Percentiles rank a stretch among this genome's conserved stretches.
These are phyloP conservation scores for Tetracentron sinense DNA, from an alignment of 164 flowering plant genomes.

Conservation along the genomic window DNA sequence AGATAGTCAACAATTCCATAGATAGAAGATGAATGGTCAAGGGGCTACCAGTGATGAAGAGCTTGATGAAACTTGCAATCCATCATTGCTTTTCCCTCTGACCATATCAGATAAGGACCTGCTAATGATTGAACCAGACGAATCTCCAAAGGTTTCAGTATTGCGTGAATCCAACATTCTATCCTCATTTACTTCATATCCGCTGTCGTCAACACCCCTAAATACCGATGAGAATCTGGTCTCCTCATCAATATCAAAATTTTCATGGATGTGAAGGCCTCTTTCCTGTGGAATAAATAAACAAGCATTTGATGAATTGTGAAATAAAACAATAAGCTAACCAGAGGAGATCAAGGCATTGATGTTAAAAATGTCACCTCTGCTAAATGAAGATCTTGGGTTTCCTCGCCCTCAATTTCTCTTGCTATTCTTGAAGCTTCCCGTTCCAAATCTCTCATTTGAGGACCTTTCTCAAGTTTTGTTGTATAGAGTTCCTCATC, in stretches of 20 bases:
- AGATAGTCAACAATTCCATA: not conserved
- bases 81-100: slow-evolving; percentile 41
- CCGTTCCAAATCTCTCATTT: slow-evolving; percentile 67
- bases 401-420: slow-evolving; percentile 96
- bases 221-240: slow-evolving; percentile 77
- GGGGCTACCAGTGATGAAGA: slow-evolving; percentile 44
- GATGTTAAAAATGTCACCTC: slow-evolving; percentile 49
- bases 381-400: slow-evolving; percentile 86
- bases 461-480: slow-evolving; percentile 92
- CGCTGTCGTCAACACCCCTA: slow-evolving; percentile 58
- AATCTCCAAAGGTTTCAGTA: slow-evolving; percentile 70
- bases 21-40: slow-evolving; percentile 4
- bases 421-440: slow-evolving; percentile 86
- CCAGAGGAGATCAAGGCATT: not conserved
- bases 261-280: slow-evolving; percentile 50
- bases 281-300: slow-evolving; percentile 59
- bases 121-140: slow-evolving; percentile 29
- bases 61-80: slow-evolving; percentile 37
- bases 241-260: slow-evolving; percentile 83
- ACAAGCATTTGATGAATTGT: slow-evolving; percentile 2
- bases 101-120: slow-evolving; percentile 37
- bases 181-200: slow-evolving; percentile 65
- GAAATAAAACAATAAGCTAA: slow-evolving; percentile 5
- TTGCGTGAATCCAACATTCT: slow-evolving; percentile 45
- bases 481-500: slow-evolving; percentile 96